phyloP scores from a whole-genome alignment of 768 basidiomycete species.

The Suillus subaureus region DNA sequence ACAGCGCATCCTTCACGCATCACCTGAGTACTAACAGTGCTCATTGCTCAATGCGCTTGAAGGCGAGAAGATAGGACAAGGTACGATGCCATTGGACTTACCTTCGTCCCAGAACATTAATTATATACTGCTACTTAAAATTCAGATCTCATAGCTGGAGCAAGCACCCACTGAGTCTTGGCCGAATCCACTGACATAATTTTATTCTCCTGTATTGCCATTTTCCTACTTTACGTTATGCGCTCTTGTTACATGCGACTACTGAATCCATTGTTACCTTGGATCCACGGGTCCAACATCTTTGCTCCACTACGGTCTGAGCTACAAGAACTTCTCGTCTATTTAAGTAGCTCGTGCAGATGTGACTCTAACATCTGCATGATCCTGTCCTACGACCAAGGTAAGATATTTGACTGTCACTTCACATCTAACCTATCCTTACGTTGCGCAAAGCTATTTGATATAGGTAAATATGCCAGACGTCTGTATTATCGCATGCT shows the following conservation, averaged over 20 bases:
- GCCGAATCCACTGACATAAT: background rate
- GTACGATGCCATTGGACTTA: background rate
- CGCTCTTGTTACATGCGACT: background rate
- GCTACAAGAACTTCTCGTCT: background rate
- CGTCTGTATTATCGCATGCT: background rate
- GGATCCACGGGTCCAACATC: background rate
- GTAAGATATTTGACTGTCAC: background rate
- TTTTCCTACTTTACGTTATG: background rate
- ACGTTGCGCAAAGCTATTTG: background rate
- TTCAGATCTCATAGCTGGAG: background rate
- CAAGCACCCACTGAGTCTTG: background rate
- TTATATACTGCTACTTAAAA: background rate
- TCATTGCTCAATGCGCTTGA: background rate
- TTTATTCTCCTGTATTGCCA: background rate
- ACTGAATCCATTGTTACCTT: background rate
- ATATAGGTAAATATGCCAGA: background rate
- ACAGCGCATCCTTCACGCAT: background rate
- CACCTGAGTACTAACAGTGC: background rate
- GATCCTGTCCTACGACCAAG: background rate
- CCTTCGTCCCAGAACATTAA: background rate
- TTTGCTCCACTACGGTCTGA: background rate
- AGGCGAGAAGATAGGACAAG: background rate
- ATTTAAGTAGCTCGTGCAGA: background rate
- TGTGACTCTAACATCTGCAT: background rate
- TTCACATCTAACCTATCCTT: background rate